Conservation (phyloP, 768 basidiomycete genomes). For the Pholiota conissans region DNA sequence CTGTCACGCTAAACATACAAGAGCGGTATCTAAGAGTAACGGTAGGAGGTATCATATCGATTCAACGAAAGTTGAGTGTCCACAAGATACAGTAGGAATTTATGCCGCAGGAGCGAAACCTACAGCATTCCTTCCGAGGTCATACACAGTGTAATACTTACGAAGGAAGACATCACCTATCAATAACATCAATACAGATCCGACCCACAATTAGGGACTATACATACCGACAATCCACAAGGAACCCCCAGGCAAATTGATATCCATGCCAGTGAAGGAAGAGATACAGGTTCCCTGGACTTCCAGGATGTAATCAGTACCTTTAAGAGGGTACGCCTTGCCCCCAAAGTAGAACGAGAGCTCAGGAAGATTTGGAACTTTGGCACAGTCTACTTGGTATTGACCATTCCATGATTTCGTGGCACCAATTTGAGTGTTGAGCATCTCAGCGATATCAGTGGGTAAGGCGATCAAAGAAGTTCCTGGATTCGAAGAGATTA, state of each 20-base stretch:
- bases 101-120: constrained; percentile 65
- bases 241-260: constrained; percentile 76
- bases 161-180: constrained; percentile 89
- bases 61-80: background rate
- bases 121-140: constrained; percentile 74
- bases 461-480: constrained; percentile 95
- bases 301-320: constrained; percentile 86
- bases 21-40: no score
- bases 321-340: constrained; percentile 76
- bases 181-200: background rate
- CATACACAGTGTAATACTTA: constrained; percentile 91
- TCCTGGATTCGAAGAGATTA: constrained; percentile 41
- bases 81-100: background rate
- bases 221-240: constrained; percentile 86
- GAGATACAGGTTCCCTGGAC: constrained; percentile 93
- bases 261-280: constrained; percentile 89
- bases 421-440: constrained; percentile 94
- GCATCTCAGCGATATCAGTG: constrained; percentile 94
- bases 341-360: constrained; percentile 84
- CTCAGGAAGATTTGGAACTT: constrained; percentile 80
- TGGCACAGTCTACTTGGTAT: constrained; percentile 87
- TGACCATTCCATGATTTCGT: constrained; percentile 96
- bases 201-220: background rate
- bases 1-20: no score
- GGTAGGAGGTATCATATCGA: background rate